Evolutionary conservation across 2,329 filamentous ascomycete genomes (phyloP).

Genomic region (Cercospora beticola): DNA sequence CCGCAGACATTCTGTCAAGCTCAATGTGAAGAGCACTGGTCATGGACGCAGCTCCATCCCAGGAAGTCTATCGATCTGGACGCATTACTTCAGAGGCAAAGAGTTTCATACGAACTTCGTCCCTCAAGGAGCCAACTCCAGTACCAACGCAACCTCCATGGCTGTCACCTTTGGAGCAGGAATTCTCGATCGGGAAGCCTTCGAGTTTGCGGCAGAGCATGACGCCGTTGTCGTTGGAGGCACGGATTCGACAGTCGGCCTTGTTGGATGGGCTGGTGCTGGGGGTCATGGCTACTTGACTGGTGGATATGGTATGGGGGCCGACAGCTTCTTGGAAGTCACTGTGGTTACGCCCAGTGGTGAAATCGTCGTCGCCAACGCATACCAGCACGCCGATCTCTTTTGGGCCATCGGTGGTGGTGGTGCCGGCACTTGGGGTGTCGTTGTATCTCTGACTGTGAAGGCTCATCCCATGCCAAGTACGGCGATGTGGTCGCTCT

Average conservation of each 20-base stretch:
- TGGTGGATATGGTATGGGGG: slow-evolving; percentile 23
- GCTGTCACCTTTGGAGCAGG: slow-evolving; percentile 20
- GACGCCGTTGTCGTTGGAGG: slow-evolving; percentile 21
- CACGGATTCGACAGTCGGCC: slow-evolving; percentile 28
- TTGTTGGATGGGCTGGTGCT: slow-evolving; percentile 28
- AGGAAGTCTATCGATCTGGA: background rate
- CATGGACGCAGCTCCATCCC: background rate
- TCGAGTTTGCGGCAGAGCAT: slow-evolving; percentile 8
- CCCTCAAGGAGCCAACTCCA: background rate
- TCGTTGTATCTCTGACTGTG: slow-evolving; percentile 47
- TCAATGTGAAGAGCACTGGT: background rate
- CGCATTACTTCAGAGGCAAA: background rate
- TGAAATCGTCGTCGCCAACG: slow-evolving; percentile 49
- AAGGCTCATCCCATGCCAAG: slow-evolving; percentile 14
- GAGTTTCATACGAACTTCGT: background rate
- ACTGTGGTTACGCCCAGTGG: slow-evolving; percentile 56
- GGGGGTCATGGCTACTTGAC: slow-evolving; percentile 26
- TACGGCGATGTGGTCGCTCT: slow-evolving; percentile 8
- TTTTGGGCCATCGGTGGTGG: slow-evolving; percentile 17
- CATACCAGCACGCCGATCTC: slow-evolving; percentile 38
- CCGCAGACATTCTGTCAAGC: background rate
- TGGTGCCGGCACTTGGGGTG: slow-evolving; percentile 7
- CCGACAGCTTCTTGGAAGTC: slow-evolving; percentile 22
- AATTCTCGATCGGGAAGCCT: slow-evolving; percentile 20
- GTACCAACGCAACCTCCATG: background rate